phyloP scores from a whole-genome alignment of 768 basidiomycete species.

The Dacryopinax primogenitus region DNA sequence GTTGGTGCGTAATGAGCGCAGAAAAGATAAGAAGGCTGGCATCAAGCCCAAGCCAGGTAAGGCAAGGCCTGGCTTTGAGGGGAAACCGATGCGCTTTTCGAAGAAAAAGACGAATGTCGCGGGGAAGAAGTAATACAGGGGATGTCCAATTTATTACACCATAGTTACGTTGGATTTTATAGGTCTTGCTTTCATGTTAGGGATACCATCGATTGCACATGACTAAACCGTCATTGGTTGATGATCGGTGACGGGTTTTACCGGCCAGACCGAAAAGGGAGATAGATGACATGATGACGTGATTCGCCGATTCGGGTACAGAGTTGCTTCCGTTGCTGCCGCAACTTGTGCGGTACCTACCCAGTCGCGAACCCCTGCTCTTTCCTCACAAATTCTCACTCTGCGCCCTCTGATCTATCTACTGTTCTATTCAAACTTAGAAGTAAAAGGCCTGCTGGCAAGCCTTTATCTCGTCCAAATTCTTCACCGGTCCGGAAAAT shows the following conservation, averaged over 20 bases:
- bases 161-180: too few relatives aligned
- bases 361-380: background rate
- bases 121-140: slow-evolving; percentile 7
- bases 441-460: background rate
- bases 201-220: too few relatives aligned
- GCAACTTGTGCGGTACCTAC: slow-evolving; percentile 7
- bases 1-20: slow-evolving; percentile 66
- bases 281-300: background rate
- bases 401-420: too few relatives aligned
- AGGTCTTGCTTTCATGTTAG: too few relatives aligned
- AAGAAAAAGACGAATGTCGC: slow-evolving; percentile 33
- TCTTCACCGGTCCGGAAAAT: slow-evolving; percentile 1
- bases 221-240: background rate
- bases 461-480: background rate
- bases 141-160: too few relatives aligned
- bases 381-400: background rate
- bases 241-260: background rate
- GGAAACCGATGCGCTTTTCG: slow-evolving; percentile 50
- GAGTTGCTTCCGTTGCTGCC: background rate
- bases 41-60: slow-evolving; percentile 39
- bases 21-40: slow-evolving; percentile 47
- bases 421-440: background rate
- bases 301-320: background rate
- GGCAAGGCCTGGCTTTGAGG: slow-evolving; percentile 77
- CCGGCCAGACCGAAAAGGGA: background rate